phyloP scores from a whole-genome alignment of 202 grass and related monocot species.

The Saccharum hybrid region DNA sequence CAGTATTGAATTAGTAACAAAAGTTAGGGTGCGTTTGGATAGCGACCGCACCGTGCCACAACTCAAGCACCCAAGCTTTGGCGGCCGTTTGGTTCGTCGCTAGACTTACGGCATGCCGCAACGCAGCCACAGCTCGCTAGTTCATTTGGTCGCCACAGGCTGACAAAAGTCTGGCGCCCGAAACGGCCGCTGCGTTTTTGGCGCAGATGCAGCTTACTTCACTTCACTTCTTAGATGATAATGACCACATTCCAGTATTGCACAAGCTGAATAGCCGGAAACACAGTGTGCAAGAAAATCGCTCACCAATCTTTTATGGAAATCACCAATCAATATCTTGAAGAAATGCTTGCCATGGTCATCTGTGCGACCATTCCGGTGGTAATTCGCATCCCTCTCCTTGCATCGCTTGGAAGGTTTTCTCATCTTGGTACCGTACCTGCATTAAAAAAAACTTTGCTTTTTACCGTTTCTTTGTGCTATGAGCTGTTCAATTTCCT shows the following conservation, averaged over 20 bases:
- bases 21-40: neutral
- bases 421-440: slow-evolving; percentile 14
- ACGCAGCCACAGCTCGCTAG: too few species aligned
- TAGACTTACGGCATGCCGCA: too few species aligned
- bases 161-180: too few species aligned
- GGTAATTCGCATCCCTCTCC: neutral
- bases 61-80: too few species aligned
- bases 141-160: too few species aligned
- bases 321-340: slow-evolving; percentile 50
- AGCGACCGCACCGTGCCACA: too few species aligned
- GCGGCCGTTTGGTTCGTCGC: too few species aligned
- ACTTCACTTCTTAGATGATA: neutral
- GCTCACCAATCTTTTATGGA: slow-evolving; percentile 42
- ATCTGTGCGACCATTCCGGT: too few species aligned
- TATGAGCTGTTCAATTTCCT: too few species aligned
- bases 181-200: too few species aligned
- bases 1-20: neutral
- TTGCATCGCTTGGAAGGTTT: slow-evolving; percentile 9
- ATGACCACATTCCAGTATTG: neutral
- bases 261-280: neutral
- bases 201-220: too few species aligned
- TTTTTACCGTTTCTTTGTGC: too few species aligned
- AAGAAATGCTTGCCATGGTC: slow-evolving; percentile 34
- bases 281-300: neutral
- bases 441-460: neutral